Percentiles rank a stretch among this genome's conserved stretches.
phyloP scores from a whole-genome alignment of 805 yeast species.

The Candida coleopterorum region DNA sequence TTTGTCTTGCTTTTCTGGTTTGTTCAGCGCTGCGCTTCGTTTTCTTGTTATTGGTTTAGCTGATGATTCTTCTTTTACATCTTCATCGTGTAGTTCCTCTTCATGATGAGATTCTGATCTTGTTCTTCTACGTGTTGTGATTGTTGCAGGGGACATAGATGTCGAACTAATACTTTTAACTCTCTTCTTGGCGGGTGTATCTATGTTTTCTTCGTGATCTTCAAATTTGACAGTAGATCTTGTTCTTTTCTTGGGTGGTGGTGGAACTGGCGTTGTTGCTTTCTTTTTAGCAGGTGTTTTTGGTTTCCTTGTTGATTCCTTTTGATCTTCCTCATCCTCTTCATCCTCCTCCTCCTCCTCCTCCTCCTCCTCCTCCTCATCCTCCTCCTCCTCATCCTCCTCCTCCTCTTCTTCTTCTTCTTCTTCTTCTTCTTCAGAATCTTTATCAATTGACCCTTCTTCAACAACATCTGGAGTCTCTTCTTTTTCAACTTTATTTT shows the following conservation, averaged over 20 bases:
- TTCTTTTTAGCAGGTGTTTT: background rate
- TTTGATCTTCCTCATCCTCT: conserved; percentile 3
- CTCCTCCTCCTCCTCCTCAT: conserved; percentile 8
- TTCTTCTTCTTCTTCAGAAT: conserved; percentile 7
- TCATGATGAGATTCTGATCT: conserved; percentile 7
- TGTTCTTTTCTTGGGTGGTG: conserved; percentile 9
- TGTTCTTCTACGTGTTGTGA: conserved; percentile 6
- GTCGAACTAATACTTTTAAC: background rate
- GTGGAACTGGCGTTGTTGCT: conserved; percentile 1
- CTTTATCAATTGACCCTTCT: conserved; percentile 16
- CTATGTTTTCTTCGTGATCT: conserved; percentile 3
- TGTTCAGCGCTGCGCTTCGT: conserved; percentile 6
- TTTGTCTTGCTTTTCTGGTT: conserved; percentile 11
- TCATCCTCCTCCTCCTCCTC: conserved; percentile 17
- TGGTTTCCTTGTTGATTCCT: background rate
- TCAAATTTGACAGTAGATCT: conserved; percentile 8
- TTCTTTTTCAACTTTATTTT: conserved; percentile 2
- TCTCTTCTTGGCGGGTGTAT: conserved; percentile 6
- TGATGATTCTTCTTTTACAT: conserved; percentile 8
- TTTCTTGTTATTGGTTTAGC: conserved; percentile 9
- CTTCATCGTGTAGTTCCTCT: conserved; percentile 1
- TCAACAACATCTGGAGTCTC: conserved; percentile 1
- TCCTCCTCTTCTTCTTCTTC: background rate
- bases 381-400: conserved; percentile 1
- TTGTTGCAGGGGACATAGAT: conserved; percentile 1